These are phyloP conservation scores for Amoeboaphelidium protococcarum DNA, from an alignment of 371 early-diverging fungal genomes.

Conservation along the genomic window DNA sequence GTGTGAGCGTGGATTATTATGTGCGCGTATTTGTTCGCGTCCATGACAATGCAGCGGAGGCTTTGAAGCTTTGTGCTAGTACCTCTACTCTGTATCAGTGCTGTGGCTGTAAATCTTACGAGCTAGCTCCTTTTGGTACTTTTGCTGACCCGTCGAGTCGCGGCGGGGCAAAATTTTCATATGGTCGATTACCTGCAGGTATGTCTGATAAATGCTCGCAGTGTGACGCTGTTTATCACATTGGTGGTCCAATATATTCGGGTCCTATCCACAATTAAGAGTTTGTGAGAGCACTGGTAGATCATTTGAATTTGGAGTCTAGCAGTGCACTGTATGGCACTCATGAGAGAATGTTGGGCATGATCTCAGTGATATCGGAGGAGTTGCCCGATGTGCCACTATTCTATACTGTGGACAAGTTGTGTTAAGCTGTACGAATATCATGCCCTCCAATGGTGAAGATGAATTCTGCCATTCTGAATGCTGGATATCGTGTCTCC, in stretches of 20 bases:
- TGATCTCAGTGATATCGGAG: constrained; percentile 74
- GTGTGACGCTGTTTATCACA: constrained; percentile 9
- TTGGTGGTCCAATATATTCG: constrained; percentile 92
- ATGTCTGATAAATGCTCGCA: neutral
- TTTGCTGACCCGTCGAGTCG: constrained; percentile 13
- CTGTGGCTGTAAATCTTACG: constrained; percentile 44
- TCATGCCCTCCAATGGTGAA: neutral
- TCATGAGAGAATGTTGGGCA: constrained; percentile 65
- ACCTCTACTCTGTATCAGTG: constrained; percentile 58
- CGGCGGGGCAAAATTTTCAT: neutral
- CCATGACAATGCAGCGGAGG: constrained; percentile 34
- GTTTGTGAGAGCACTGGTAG: constrained; percentile 39
- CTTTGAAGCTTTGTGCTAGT: constrained; percentile 40
- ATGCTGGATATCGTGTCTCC: constrained; percentile 76
- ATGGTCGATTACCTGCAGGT: neutral
- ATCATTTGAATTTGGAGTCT: constrained; percentile 26
- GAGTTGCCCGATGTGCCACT: constrained; percentile 46
- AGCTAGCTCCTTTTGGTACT: constrained; percentile 34
- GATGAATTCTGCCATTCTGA: constrained; percentile 59
- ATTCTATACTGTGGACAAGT: constrained; percentile 39
- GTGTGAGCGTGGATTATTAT: constrained; percentile 96
- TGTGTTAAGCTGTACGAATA: constrained; percentile 22
- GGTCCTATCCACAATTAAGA: constrained; percentile 48
- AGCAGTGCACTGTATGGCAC: constrained; percentile 30
- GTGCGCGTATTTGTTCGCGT: constrained; percentile 95